Base-by-base conservation (phyloP, 805 yeast species). In the Barnettozyma pratensis region DNA sequence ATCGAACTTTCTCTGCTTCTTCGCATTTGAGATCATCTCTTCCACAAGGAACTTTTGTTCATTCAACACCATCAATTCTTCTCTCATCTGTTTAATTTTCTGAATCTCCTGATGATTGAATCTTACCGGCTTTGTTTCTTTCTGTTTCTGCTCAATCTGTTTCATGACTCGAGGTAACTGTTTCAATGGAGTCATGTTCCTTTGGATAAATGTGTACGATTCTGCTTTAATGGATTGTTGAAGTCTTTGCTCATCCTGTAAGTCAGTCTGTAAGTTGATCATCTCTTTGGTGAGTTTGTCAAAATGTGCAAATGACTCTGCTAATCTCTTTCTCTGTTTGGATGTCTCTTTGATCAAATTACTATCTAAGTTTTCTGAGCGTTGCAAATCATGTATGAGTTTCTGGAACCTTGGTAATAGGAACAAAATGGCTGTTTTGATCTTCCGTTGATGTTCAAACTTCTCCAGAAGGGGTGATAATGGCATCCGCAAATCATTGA, bases 11-110 rank as follows among this genome's bases (percentile, higher is more conserved):
- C 97, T 68, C 45, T 77, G 80, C 54, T 73, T 75, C 51, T 83
- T 86, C 36, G 83, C 79, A 11, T 75, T 79, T 2, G 73, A 71
- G 29, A 87, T 75, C 77, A 84, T 78, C 12, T 79, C 74, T 49
- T 80, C 78, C 3, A 92, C 81, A 51, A 92, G 65, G 55, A 78
- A 91, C 56, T 75, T 73, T 59, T 91, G 98, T 61, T 91, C 98
- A 51, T 84, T 84, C 60, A 89, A 67, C 9, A 92, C 97, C 85
- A 91, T 86, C 49, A 91, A 67, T 54, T 85, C 83, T 55, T 89
- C 92, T 41, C 94, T 67, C 29, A 73, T 66, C 44, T 74, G 74
- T 39, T 90, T 72, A 8, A 85, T 76, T 53, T 82, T 76, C 44
- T 77, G 74, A 5, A 82, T 73, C 2, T 66, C 59, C 65, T 78